Evolutionary conservation across 2,329 filamentous ascomycete species (phyloP), one percentile per base, ranked within the genome.

Genomic region (Fusarium pseudonygamai): DNA sequence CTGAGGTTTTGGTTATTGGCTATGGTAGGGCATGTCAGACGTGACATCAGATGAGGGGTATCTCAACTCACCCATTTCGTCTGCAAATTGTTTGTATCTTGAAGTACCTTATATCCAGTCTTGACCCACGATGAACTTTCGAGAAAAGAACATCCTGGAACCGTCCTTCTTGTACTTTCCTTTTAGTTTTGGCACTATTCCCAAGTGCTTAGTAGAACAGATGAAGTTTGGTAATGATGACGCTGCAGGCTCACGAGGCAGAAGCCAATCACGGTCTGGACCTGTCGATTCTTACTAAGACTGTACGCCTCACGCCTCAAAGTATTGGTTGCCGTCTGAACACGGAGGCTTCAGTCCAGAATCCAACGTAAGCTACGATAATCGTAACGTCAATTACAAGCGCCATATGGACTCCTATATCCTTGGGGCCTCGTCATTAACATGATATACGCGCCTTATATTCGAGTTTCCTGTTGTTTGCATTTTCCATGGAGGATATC

Each of bases 201-300:
- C 13, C 22, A 68, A 52, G 16, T 30, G 26, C 6, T 40, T 61
- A 32, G 57, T 46, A 39, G n/a, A 7, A 6, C 11, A 6, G 14
- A 5, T 13, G n/a, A n/a, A 37, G 24, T 46, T 45, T 8, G 43
- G 20, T 57, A 56, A 70, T 56, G 24, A 70, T 70, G 67, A 70
- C 67, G 66, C 60, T 32, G 36, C 24, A 30, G 26, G 13, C 11
- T 57, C 30, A 34, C n/a, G 20, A 36, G 24, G 56, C 18, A 40
- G 39, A 42, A 45, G 57, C 57, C 39, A 64, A 61, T 45, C 45
- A 39, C 24, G 24, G 30, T 32, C n/a, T 60, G 10, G 36, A 14
- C n/a, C 39, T 14, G 15, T 46, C 46, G 37, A 26, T n/a, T 61
- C 62, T 62, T 52, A 62, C 37, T 62, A 52, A 64, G 57, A 26